phyloP scores from a whole-genome alignment of 2,329 filamentous ascomycete genomes.

The Emmonsia crescens region DNA sequence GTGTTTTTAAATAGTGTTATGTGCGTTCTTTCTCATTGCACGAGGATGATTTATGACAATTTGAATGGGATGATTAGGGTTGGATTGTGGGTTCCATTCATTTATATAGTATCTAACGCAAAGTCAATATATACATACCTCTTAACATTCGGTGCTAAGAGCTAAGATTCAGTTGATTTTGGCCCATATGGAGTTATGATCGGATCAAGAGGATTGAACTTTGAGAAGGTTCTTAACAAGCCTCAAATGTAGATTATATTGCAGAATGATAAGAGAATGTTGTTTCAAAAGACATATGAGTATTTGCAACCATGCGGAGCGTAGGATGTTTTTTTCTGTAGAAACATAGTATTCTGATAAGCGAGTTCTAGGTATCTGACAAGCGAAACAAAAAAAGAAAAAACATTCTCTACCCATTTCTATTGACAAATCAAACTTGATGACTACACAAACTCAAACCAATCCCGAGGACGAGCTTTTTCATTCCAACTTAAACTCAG shows the following conservation, averaged over 20 bases:
- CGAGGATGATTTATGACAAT: not conserved
- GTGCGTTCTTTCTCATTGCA: not conserved
- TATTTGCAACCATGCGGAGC: not conserved
- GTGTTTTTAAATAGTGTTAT: not conserved
- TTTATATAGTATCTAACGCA: too few species aligned
- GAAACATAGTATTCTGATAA: not conserved
- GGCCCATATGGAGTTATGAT: not conserved
- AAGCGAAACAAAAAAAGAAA: not conserved
- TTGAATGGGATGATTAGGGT: too few species aligned
- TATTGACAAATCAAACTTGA: not conserved
- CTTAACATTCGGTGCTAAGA: too few species aligned
- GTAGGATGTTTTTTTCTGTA: too few species aligned
- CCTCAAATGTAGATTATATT: not conserved
- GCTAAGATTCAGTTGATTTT: too few species aligned
- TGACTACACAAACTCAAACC: not conserved
- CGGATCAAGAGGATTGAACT: too few species aligned
- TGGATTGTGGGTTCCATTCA: too few species aligned
- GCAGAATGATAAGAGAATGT: not conserved
- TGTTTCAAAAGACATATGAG: not conserved
- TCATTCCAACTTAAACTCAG: constrained; percentile 42
- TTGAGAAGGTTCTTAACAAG: too few species aligned
- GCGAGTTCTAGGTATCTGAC: not conserved
- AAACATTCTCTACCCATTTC: too few species aligned
- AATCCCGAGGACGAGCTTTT: not conserved
- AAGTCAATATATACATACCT: too few species aligned